Evolutionary conservation across 148 eudicot genomes (phyloP).

Genomic region (Rhododendron ovatum): DNA sequence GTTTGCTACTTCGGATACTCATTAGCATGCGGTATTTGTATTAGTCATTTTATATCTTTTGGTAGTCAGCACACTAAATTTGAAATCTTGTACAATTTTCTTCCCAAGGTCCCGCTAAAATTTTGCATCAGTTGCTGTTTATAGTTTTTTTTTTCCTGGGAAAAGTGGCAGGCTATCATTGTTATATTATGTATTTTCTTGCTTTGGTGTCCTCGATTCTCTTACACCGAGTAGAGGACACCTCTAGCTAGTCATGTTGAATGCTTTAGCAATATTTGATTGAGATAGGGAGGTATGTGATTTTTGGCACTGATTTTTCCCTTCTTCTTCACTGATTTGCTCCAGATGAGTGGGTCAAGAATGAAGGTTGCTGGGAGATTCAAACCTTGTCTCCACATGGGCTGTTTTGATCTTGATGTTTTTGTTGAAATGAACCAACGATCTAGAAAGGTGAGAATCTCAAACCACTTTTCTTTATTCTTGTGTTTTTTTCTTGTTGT

Average conservation of each 20-base stretch:
- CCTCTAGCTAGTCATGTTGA: background rate
- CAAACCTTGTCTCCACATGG: slow-evolving; percentile 71
- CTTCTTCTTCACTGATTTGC: background rate
- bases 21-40: background rate
- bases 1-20: background rate
- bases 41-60: background rate
- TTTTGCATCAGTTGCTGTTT: background rate
- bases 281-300: background rate
- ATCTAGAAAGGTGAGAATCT: slow-evolving; percentile 61
- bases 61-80: background rate
- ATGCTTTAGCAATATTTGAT: background rate
- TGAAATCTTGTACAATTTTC: background rate
- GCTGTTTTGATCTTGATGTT: slow-evolving; percentile 79
- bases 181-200: background rate
- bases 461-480: background rate
- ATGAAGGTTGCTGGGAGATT: slow-evolving; percentile 78
- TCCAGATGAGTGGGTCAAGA: slow-evolving; percentile 80
- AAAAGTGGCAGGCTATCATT: background rate
- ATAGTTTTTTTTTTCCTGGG: background rate
- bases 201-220: background rate
- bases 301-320: background rate
- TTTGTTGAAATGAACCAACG: slow-evolving; percentile 69
- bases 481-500: background rate
- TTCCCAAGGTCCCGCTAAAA: background rate
- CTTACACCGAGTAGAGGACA: background rate